Conservation (phyloP, 257 asterid species). For the Capsicum chinense region DNA sequence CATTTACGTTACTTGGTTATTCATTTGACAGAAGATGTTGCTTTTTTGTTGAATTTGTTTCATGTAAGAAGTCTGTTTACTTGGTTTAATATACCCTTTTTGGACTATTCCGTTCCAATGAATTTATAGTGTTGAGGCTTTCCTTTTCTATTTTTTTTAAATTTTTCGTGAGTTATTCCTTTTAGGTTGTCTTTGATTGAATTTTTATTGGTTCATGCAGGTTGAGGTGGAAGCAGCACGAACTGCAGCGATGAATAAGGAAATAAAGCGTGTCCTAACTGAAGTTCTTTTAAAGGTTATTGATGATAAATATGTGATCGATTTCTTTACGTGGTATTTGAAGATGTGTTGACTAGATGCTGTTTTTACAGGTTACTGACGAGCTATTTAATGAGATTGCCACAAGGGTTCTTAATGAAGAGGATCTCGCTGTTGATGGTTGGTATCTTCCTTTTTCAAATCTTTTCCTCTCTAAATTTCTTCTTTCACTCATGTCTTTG, state of each 20-base stretch:
- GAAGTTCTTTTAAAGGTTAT: constrained; percentile 96
- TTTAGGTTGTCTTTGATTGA: constrained; percentile 27
- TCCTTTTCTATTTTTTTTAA: background rate
- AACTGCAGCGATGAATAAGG: constrained; percentile 87
- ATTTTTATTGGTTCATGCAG: constrained; percentile 49
- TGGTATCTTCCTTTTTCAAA: constrained; percentile 29
- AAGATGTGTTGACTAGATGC: constrained; percentile 44
- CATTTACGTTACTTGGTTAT: constrained; percentile 18
- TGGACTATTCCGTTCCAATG: constrained; percentile 5
- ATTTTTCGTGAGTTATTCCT: background rate
- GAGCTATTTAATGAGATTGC: constrained; percentile 98
- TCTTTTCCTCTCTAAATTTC: constrained; percentile 17
- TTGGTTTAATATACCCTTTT: constrained; percentile 12
- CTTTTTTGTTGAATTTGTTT: constrained; percentile 25
- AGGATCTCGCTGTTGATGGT: constrained; percentile 73
- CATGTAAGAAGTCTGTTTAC: background rate
- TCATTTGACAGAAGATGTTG: background rate
- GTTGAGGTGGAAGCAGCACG: constrained; percentile 92
- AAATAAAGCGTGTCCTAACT: constrained; percentile 90
- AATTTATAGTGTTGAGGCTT: background rate
- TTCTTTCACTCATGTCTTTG: constrained; percentile 34
- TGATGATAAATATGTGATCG: constrained; percentile 42
- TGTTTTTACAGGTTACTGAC: constrained; percentile 85
- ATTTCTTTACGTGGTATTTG: constrained; percentile 19
- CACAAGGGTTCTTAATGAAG: constrained; percentile 87